A percentile compares a stretch with the other conserved stretches of the same genome.
These are phyloP conservation scores for Aspergillus oerlinghausenensis DNA, from an alignment of 2,329 filamentous ascomycete species.

Conservation along the genomic window DNA sequence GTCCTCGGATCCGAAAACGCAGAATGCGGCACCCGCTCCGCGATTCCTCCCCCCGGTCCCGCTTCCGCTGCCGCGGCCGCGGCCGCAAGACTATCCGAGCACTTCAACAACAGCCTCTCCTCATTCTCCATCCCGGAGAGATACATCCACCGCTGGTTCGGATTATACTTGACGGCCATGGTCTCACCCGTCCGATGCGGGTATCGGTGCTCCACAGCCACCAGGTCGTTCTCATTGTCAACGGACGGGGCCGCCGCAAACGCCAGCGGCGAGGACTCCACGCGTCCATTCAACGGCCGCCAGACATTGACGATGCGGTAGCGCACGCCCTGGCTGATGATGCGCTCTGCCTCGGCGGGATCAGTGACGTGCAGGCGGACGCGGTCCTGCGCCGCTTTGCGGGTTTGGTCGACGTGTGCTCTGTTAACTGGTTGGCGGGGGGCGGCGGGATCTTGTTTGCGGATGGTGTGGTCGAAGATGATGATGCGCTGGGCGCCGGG, in stretches of 20 bases:
- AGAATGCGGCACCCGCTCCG: slow-evolving; percentile 60
- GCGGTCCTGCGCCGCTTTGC: slow-evolving; percentile 59
- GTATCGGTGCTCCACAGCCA: slow-evolving; percentile 71
- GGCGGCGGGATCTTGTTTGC: slow-evolving; percentile 57
- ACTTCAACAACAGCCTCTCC: slow-evolving; percentile 73
- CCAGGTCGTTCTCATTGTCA: slow-evolving; percentile 55
- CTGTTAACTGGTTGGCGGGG: slow-evolving; percentile 64
- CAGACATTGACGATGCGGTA: slow-evolving; percentile 88
- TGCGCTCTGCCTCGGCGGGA: slow-evolving; percentile 58
- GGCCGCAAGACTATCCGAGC: slow-evolving; percentile 56
- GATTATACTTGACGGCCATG: slow-evolving; percentile 60
- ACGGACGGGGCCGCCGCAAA: slow-evolving; percentile 55
- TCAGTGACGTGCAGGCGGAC: slow-evolving; percentile 61
- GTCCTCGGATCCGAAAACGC: slow-evolving; percentile 76
- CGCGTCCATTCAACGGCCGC: slow-evolving; percentile 60
- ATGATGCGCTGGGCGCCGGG: slow-evolving; percentile 63
- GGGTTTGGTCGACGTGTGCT: slow-evolving; percentile 82
- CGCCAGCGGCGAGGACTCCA: slow-evolving; percentile 54
- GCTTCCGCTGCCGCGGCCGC: slow-evolving; percentile 23
- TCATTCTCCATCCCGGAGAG: slow-evolving; percentile 70
- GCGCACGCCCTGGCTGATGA: slow-evolving; percentile 55
- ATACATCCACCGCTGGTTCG: slow-evolving; percentile 70
- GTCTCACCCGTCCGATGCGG: slow-evolving; percentile 68
- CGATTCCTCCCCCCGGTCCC: slow-evolving; percentile 37
- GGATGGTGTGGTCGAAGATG: slow-evolving; percentile 85